Conservation (phyloP, 2,329 filamentous ascomycete species). For the Diaporthe caulivora region DNA sequence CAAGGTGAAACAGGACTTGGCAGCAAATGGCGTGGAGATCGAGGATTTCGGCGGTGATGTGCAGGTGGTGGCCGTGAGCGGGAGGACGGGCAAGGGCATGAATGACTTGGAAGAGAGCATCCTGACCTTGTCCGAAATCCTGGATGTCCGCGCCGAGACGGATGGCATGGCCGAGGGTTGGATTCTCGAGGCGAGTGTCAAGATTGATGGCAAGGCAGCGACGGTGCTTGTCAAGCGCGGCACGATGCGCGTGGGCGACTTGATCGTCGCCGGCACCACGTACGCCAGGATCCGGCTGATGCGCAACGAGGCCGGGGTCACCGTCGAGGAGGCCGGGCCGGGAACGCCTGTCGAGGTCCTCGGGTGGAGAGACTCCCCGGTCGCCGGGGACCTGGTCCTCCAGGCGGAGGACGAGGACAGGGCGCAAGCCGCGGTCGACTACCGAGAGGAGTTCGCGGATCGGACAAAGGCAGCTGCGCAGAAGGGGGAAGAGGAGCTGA, state of each 20-base stretch:
- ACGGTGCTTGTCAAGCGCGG: slow-evolving; percentile 91
- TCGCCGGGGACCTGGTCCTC: slow-evolving; percentile 87
- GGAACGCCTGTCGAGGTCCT: slow-evolving; percentile 93
- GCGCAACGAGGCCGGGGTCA: slow-evolving; percentile 84
- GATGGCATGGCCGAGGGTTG: slow-evolving; percentile 89
- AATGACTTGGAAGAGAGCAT: slow-evolving; percentile 91
- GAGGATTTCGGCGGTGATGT: slow-evolving; percentile 97
- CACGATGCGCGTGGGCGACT: slow-evolving; percentile 83
- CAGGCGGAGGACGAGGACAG: slow-evolving; percentile 84
- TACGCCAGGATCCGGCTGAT: slow-evolving; percentile 90
- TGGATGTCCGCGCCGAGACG: slow-evolving; percentile 86
- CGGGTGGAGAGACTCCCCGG: slow-evolving; percentile 88
- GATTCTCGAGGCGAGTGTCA: slow-evolving; percentile 92
- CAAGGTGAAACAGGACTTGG: slow-evolving; percentile 88
- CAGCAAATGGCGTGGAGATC: slow-evolving; percentile 85
- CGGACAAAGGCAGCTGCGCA: slow-evolving; percentile 82
- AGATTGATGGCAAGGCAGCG: slow-evolving; percentile 84
- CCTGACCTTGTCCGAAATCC: slow-evolving; percentile 85
- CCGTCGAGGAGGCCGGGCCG: slow-evolving; percentile 80
- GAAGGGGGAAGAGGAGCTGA: slow-evolving; percentile 79
- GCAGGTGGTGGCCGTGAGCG: slow-evolving; percentile 90
- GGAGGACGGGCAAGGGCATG: slow-evolving; percentile 95
- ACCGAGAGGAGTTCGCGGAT: slow-evolving; percentile 79
- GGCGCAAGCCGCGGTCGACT: slow-evolving; percentile 82
- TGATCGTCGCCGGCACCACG: slow-evolving; percentile 87